A percentile compares a stretch with the other conserved stretches of the same genome.
Conservation (phyloP, 2,329 filamentous ascomycete genomes). For the Aspergillus sp. region DNA sequence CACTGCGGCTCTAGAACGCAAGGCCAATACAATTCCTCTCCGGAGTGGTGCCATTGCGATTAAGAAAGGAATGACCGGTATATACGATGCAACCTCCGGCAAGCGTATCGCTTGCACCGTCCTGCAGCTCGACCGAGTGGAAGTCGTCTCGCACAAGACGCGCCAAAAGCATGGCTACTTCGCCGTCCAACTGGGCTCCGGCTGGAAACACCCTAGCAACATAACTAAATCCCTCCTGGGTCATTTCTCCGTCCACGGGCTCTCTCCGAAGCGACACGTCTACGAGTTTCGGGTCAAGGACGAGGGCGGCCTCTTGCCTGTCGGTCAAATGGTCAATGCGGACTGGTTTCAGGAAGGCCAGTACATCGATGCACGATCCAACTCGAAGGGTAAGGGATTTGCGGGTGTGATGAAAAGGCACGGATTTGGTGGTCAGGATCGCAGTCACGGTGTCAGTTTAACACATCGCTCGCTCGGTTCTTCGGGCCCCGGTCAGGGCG, state of each 20-base stretch:
- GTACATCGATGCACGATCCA: slow-evolving; percentile 78
- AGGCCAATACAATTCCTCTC: slow-evolving; percentile 54
- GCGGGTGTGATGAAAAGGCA: slow-evolving; percentile 97
- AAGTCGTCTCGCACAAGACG: slow-evolving; percentile 86
- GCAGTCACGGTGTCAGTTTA: slow-evolving; percentile 91
- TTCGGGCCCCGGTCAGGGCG: slow-evolving; percentile 81
- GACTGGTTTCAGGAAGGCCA: slow-evolving; percentile 89
- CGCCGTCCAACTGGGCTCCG: slow-evolving; percentile 84
- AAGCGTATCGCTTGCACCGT: slow-evolving; percentile 82
- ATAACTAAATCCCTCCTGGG: slow-evolving; percentile 79
- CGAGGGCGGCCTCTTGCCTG: slow-evolving; percentile 65
- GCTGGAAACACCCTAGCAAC: slow-evolving; percentile 68
- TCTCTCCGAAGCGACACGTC: slow-evolving; percentile 78
- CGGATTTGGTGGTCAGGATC: slow-evolving; percentile 82
- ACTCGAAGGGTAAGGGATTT: slow-evolving; percentile 85
- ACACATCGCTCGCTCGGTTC: slow-evolving; percentile 92
- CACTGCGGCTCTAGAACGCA: slow-evolving; percentile 56
- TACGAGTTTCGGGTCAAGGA: slow-evolving; percentile 82
- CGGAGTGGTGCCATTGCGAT: slow-evolving; percentile 78
- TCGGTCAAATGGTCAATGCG: slow-evolving; percentile 74
- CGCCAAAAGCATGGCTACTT: slow-evolving; percentile 79
- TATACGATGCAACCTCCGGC: slow-evolving; percentile 73
- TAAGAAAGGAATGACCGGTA: slow-evolving; percentile 94
- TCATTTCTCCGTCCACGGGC: slow-evolving; percentile 76
- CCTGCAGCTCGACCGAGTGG: slow-evolving; percentile 85